phyloP scores from a whole-genome alignment of 2,329 filamentous ascomycete species.

The Penicillium occitanis region DNA sequence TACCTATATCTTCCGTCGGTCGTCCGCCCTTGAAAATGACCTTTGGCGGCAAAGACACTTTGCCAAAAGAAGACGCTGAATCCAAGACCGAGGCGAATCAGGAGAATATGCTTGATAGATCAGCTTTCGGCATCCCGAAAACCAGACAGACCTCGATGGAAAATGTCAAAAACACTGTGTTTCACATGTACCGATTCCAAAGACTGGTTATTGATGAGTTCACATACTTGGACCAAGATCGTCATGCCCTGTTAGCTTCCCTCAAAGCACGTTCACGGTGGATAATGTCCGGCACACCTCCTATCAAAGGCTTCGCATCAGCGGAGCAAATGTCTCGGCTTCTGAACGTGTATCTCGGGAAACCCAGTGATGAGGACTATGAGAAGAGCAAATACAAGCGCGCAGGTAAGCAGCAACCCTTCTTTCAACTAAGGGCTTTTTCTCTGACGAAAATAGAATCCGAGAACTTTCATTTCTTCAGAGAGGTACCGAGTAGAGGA shows the following conservation, averaged over 20 bases:
- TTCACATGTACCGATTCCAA: slow-evolving; percentile 63
- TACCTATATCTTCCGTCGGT: background rate
- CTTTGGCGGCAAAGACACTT: background rate
- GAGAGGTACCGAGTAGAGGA: slow-evolving; percentile 49
- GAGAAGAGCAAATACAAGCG: slow-evolving; percentile 44
- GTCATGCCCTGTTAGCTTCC: slow-evolving; percentile 45
- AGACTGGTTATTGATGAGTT: slow-evolving; percentile 66
- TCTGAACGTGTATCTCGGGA: slow-evolving; percentile 56
- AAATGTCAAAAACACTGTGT: slow-evolving; percentile 37
- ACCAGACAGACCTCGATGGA: background rate
- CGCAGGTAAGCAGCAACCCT: slow-evolving; percentile 35
- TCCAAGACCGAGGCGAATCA: background rate
- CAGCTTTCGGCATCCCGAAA: slow-evolving; percentile 6
- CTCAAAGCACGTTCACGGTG: slow-evolving; percentile 56
- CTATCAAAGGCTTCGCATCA: slow-evolving; percentile 58
- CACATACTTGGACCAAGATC: slow-evolving; percentile 53
- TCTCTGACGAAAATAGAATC: slow-evolving; percentile 39
- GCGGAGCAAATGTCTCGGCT: slow-evolving; percentile 60
- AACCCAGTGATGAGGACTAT: slow-evolving; percentile 49
- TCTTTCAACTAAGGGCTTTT: background rate
- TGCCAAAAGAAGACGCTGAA: background rate
- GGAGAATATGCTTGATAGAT: background rate
- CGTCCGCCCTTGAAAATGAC: background rate
- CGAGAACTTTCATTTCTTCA: slow-evolving; percentile 58
- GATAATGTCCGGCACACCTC: slow-evolving; percentile 64